Percentiles rank a stretch among this genome's conserved stretches.
These are phyloP conservation scores for Leucoagaricus sp. DNA, from an alignment of 1,284 basidiomycete genomes.

Conservation along the genomic window DNA sequence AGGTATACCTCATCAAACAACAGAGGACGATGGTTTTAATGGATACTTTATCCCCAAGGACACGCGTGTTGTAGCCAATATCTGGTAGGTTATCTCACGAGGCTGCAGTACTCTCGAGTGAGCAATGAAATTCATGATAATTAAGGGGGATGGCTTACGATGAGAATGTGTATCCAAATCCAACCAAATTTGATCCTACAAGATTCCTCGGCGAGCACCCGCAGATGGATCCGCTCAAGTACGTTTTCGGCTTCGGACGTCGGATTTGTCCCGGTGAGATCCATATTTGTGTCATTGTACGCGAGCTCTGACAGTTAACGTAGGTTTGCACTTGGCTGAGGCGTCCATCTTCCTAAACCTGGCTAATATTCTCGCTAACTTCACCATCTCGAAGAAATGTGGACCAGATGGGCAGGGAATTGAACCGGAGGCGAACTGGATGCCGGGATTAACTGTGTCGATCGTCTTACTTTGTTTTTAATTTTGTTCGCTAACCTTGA, in stretches of 20 bases:
- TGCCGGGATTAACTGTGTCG: slow-evolving; percentile 32
- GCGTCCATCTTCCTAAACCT: slow-evolving; percentile 35
- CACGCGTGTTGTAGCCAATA: slow-evolving; percentile 24
- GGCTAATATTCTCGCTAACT: slow-evolving; percentile 38
- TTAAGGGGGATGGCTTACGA: slow-evolving; percentile 43
- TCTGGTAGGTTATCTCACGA: slow-evolving; percentile 22
- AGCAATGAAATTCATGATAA: background rate
- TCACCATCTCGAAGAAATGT: slow-evolving; percentile 37
- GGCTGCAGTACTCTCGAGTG: too few relatives aligned
- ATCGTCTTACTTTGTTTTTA: slow-evolving; percentile 14
- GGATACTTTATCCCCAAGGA: slow-evolving; percentile 29
- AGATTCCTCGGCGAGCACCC: slow-evolving; percentile 39
- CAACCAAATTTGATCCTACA: slow-evolving; percentile 37
- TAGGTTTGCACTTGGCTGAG: slow-evolving; percentile 34
- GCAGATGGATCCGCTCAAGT: slow-evolving; percentile 33
- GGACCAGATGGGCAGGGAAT: slow-evolving; percentile 34
- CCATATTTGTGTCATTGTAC: background rate
- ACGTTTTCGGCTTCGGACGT: slow-evolving; percentile 42
- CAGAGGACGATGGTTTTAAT: slow-evolving; percentile 23
- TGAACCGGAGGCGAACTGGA: slow-evolving; percentile 32
- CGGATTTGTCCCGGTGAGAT: slow-evolving; percentile 34
- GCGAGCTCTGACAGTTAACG: background rate
- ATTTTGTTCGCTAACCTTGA: background rate
- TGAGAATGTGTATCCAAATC: slow-evolving; percentile 35
- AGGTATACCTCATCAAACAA: slow-evolving; percentile 26